phyloP scores from a whole-genome alignment of 1,284 basidiomycete species.

The Cystobasidiaceae sp. region DNA sequence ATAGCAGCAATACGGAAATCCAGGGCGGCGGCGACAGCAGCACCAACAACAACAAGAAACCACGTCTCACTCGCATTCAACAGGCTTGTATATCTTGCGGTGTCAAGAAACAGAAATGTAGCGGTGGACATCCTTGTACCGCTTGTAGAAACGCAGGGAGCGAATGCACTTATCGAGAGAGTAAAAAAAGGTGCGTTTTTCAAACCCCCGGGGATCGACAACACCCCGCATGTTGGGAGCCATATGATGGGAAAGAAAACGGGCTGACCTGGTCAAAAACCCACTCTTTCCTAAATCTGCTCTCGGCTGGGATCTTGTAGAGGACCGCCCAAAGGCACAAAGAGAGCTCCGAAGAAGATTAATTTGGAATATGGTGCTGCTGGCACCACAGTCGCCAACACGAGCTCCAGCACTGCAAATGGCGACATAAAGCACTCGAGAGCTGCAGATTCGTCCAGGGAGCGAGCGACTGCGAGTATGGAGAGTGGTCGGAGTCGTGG shows the following conservation, averaged over 20 bases:
- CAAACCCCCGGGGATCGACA: no score
- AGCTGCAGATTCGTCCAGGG: not conserved
- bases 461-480: not conserved
- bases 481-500: not conserved
- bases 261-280: no score
- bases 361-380: not conserved
- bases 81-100: slow-evolving; percentile 24
- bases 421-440: not conserved
- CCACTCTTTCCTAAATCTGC: not conserved
- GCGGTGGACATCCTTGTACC: slow-evolving; percentile 13
- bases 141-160: not conserved
- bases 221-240: no score
- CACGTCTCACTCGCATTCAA: slow-evolving; percentile 18
- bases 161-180: slow-evolving; percentile 16
- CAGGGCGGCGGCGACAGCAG: not conserved
- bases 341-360: slow-evolving; percentile 11
- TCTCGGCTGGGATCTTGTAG: not conserved
- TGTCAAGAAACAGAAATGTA: slow-evolving; percentile 28
- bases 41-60: slow-evolving; percentile 8
- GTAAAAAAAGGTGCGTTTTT: slow-evolving; percentile 22
- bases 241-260: no score
- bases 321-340: slow-evolving; percentile 28
- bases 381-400: not conserved
- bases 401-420: not conserved
- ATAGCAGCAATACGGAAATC: not conserved